Percentiles rank a stretch among this genome's conserved stretches.
phyloP scores from a whole-genome alignment of 441 rosid species.

The Gossypium gossypioides region DNA sequence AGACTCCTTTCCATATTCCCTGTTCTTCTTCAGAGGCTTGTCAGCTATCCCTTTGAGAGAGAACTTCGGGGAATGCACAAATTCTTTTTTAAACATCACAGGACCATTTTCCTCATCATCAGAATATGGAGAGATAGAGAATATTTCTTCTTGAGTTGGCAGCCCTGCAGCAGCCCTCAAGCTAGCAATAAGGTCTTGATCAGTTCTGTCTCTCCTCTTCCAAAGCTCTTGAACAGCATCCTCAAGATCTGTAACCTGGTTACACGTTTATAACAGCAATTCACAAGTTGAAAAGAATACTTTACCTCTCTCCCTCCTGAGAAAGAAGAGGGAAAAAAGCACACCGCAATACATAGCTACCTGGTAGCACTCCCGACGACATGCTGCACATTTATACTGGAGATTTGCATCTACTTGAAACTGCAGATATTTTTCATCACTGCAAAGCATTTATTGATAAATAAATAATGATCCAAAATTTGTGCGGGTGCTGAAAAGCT shows the following conservation, averaged over 20 bases:
- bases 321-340: not conserved
- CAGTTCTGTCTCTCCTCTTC: constrained; percentile 76
- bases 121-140: constrained; percentile 68
- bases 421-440: constrained; percentile 81
- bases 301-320: not conserved
- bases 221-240: constrained; percentile 94
- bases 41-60: constrained; percentile 71
- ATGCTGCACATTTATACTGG: constrained; percentile 84
- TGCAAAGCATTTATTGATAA: constrained; percentile 31
- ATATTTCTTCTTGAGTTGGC: constrained; percentile 82
- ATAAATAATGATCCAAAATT: constrained; percentile 12
- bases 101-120: constrained; percentile 88
- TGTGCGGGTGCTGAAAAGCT: not conserved
- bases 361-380: constrained; percentile 90
- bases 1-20: constrained; percentile 57
- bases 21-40: constrained; percentile 70
- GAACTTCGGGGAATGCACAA: constrained; percentile 64
- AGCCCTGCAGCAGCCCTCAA: constrained; percentile 85
- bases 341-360: not conserved
- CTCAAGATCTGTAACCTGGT: constrained; percentile 82
- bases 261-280: constrained; percentile 22
- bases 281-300: constrained; percentile 3
- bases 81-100: constrained; percentile 32
- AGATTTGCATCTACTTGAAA: constrained; percentile 93
- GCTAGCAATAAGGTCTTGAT: constrained; percentile 67